Evolutionary conservation across 2,329 filamentous ascomycete species (phyloP).

Genomic region (Fusarium kyushuense): DNA sequence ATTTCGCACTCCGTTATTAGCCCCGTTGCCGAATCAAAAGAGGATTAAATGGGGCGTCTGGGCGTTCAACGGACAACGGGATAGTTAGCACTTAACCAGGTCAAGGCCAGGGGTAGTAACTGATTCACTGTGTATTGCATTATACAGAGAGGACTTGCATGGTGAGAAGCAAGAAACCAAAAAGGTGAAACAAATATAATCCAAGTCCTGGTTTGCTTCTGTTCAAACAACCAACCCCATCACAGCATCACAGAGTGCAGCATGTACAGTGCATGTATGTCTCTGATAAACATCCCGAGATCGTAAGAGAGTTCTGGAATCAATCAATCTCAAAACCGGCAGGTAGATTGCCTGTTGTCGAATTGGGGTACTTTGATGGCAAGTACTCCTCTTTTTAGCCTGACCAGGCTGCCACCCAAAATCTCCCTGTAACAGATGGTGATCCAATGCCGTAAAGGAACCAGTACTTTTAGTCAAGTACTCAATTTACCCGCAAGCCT

Average conservation of each 20-base stretch:
- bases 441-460: background rate
- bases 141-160: background rate
- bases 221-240: constrained; percentile 14
- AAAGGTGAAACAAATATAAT: background rate
- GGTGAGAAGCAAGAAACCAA: background rate
- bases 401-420: constrained; percentile 25
- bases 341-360: constrained; percentile 9
- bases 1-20: constrained; percentile 49
- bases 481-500: constrained; percentile 24
- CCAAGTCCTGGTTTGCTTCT: background rate
- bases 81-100: constrained; percentile 14
- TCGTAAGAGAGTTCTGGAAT: background rate
- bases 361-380: constrained; percentile 16
- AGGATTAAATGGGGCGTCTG: constrained; percentile 36
- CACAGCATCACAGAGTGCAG: constrained; percentile 9
- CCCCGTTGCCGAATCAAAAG: constrained; percentile 47
- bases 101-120: constrained; percentile 30
- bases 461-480: constrained; percentile 11
- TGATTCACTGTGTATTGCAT: background rate
- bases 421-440: background rate
- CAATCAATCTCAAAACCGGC: constrained; percentile 3
- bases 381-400: constrained; percentile 37
- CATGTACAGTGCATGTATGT: constrained; percentile 12
- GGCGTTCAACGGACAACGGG: constrained; percentile 45
- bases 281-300: constrained; percentile 20